Percentiles rank a stretch among this genome's conserved stretches.
Evolutionary conservation across 1,139 yeast species (phyloP).

Genomic region (Taphrina betulina): DNA sequence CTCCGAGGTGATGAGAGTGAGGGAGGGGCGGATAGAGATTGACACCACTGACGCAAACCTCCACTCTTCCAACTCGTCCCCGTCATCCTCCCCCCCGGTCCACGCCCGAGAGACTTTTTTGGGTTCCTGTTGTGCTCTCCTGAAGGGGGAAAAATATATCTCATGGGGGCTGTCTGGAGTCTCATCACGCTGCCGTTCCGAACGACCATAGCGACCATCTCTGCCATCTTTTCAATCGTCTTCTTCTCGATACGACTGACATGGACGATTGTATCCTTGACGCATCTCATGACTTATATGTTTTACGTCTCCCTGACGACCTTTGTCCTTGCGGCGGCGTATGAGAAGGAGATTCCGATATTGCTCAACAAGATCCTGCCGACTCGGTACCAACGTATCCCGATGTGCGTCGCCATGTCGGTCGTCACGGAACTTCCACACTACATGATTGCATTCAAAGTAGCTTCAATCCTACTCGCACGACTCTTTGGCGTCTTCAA

Average conservation of each 20-base stretch:
- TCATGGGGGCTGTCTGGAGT: no score
- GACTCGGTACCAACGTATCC: no score
- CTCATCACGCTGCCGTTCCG: constrained; percentile 9
- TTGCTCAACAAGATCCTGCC: neutral
- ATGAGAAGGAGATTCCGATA: neutral
- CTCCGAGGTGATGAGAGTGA: no score
- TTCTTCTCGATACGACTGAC: constrained; percentile 4
- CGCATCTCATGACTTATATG: constrained; percentile 8
- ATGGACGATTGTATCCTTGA: constrained; percentile 1
- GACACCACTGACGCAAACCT: no score
- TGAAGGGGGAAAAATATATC: no score
- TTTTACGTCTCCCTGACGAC: constrained; percentile 10
- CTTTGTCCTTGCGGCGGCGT: constrained; percentile 5
- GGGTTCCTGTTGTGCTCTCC: no score
- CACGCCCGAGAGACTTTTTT: no score
- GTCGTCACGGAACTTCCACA: constrained; percentile 19
- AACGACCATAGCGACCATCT: neutral
- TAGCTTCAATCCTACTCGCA: constrained; percentile 2
- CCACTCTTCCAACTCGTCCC: no score
- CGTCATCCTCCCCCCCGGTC: no score
- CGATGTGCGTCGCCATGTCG: constrained; percentile 1
- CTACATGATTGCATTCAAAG: constrained; percentile 8
- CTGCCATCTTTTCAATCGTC: neutral
- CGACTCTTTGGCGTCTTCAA: constrained; percentile 4
- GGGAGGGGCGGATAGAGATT: no score